Base-by-base conservation (phyloP, 345 rosid genomes). In the Cardiospermum halicacabum region DNA sequence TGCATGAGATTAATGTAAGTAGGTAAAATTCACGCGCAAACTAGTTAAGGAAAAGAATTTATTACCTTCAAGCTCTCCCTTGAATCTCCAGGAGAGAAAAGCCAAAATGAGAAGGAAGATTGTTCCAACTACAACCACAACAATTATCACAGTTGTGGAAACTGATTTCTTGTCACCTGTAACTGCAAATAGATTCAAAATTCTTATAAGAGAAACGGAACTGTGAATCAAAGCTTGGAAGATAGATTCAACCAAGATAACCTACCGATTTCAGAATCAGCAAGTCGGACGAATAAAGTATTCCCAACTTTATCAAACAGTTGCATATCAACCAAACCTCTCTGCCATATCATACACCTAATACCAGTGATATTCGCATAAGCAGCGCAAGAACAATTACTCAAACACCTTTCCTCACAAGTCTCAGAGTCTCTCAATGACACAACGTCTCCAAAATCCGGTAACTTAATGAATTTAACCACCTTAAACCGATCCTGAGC, bases 351-450 rank as follows among this genome's bases (percentile, higher is more conserved):
- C 81, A 88, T 73, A 70, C 97, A 88, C 21, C 93, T 74, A 47
- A 81, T 74, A 31, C 78, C 77, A 24, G 13, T 3, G 30, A 78
- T 34, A 16, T 37, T 42, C 0, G 96, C 77, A 67, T 58, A 91
- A 0, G 88, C 96, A 9, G 42, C 72, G 42, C 97, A 91, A 3
- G 92, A 86, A 72, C 96, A 91, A 65, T 83, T 75, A 7, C 56
- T 50, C 18, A 75, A 43, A 59, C 86, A 82, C 19, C 1, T 53
- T 0, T 70, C 50, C 18, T 9, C 0, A 10, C 56, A 75, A 22
- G 11, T 1, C 4, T 63, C 73, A 9, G 64, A 6, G 2, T 3
- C 0, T 2, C 18, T 42, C 19, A 0, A 15, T 0, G 31, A 1
- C n/a, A 2, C 58, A 1, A 27, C 21, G 16, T 63, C 72, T 0